Evolutionary conservation across 2,329 filamentous ascomycete species (phyloP), one percentile per base, ranked within the genome.

Genomic region (Fusarium denticulatum): DNA sequence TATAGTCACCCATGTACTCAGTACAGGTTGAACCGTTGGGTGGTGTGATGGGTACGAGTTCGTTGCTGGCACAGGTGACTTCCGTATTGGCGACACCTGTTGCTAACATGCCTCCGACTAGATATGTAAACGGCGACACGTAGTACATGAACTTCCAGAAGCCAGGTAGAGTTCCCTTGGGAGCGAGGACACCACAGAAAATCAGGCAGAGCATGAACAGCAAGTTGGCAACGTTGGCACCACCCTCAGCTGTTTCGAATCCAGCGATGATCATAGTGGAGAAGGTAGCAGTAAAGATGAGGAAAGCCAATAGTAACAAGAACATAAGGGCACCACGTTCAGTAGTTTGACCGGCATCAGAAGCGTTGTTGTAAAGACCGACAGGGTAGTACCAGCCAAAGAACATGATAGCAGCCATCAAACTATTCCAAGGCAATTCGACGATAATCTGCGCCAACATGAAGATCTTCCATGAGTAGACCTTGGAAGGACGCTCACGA

Each of bases 301-400:
- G 86, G 87, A 97, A 97, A 71, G 88, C 84, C 78, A 91, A 87
- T 45, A 95, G 85, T 76, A 94, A 90, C 32, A 97, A 85, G 85
- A 95, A 95, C 88, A 96, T 93, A 28, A 96, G 88, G 2, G 86
- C 92, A 15, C 94, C 93, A 36, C 94, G 93, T 77, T 94, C 90
- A 10, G 87, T 80, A 3, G 92, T 88, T 71, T 90, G 85, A 68
- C 88, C 87, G 8, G 90, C 89, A 2, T 85, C 85, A 22, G 86
- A 83, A 5, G 93, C 93, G 78, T 96, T 95, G 67, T 84, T 82
- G 81, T 94, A 90, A 15, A 96, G 88, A 5, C 93, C 94, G 61
- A 97, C 89, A 3, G 94, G 94, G 80, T 95, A 97, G 85, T 97
- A 97, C 89, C 93, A 96, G 80, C 87, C 91, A 78, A 94, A 87